phyloP scores from a whole-genome alignment of 345 rosid species.

The Alliaria petiolata region DNA sequence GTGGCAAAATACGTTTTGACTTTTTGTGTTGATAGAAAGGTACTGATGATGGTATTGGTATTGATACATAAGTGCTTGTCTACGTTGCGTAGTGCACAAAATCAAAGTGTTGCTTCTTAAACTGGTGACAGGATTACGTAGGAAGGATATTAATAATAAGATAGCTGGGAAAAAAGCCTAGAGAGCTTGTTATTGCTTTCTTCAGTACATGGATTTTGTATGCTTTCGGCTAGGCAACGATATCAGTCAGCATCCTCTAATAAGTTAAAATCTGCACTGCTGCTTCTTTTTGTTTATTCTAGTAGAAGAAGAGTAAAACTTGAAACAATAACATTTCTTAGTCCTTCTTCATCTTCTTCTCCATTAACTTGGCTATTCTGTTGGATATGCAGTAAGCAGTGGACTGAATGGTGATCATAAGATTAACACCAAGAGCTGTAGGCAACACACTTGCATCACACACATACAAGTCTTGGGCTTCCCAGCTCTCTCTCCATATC shows the following conservation, averaged over 20 bases:
- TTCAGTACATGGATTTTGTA: not conserved
- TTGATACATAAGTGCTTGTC: not conserved
- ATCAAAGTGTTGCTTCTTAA: not conserved
- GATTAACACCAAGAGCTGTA: constrained; percentile 47
- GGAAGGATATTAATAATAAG: not conserved
- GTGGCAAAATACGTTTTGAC: no score
- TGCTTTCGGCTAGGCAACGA: not conserved
- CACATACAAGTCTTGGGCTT: constrained; percentile 43
- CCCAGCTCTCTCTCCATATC: constrained; percentile 60
- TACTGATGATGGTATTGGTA: not conserved
- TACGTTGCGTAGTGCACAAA: not conserved
- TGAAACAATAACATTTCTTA: not conserved
- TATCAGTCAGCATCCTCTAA: no score
- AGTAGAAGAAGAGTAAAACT: not conserved
- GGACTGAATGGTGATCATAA: constrained; percentile 53
- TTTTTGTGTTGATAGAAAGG: no score
- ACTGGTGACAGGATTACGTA: no score
- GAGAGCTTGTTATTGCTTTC: not conserved
- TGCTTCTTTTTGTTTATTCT: no score
- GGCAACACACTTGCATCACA: constrained; percentile 48
- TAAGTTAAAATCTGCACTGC: no score
- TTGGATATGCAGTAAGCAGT: constrained; percentile 51
- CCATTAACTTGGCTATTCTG: constrained; percentile 34
- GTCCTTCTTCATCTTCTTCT: not conserved
- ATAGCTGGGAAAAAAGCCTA: not conserved